Evolutionary conservation across 805 yeast genomes (phyloP), one percentile per base, ranked within the genome.

Genomic region (Candida maltosa): DNA sequence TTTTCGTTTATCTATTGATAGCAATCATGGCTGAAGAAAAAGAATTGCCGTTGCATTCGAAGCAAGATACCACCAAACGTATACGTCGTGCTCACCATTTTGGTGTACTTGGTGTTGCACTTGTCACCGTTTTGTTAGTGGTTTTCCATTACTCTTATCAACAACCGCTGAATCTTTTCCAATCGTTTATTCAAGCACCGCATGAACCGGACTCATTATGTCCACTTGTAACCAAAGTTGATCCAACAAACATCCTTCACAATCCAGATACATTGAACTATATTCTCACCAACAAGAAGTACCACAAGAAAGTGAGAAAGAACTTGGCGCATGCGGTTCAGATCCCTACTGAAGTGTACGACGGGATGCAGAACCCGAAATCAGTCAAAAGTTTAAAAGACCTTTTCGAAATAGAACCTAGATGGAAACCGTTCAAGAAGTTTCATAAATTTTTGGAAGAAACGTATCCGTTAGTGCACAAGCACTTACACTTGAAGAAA

Each of bases 271-370:
- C 56, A 6, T 27, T 62, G 7, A 32, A 41, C 12, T 41, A 33
- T 10, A 62, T 64, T 14, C 48, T 62, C 16, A 46, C 49, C 17
- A 62, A 60, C 35, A 40, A 46, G 9, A 23, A 37, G 2, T 63
- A 56, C 41, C 47, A 45, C 26, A 41, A 51, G 10, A 39, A 29
- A 23, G 54, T 65, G 1, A 36, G 48, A 19, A 36, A 37, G 11
- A 58, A 49, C 31, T 43, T 60, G 28, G 39, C 50, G 12, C 58
- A 47, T 1, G 57, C 69, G 1, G 52, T 64, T 16, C 41, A 39
- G 26, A 41, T 54, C 26, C 69, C 68, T 4, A 60, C 69, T 5
- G 58, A 56, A 38, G 45, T 52, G 11, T 61, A 45, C 27, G 69
- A 61, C 31, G 56, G 47, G 11, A 54, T 62, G 57, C 39, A 49